Base-by-base conservation (phyloP, 805 yeast species). In the Wickerhamomyces sydowiorum region DNA sequence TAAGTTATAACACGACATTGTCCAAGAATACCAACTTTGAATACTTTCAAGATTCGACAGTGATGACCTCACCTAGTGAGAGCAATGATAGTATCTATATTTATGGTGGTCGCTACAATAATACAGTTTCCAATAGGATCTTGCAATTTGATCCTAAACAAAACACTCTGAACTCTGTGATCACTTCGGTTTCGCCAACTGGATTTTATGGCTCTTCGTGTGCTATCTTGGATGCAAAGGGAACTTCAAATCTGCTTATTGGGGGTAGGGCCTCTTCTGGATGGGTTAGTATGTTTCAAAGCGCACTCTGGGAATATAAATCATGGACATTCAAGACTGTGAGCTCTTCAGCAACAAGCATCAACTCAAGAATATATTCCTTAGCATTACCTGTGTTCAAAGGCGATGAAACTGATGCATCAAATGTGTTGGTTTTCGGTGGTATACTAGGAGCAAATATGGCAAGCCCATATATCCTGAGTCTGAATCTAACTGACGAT, bases 271-370 rank as follows among this genome's bases (percentile, higher is more conserved):
- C 86, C 3, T 51, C 57, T 6, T 52, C 62, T 3, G 88, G 88
- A 1, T 84, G 90, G 88, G 74, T 84, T 28, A 74, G 76, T 47
- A 75, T 85, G 80, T 72, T 72, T 50, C 93, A 85, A 59, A 62
- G 83, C 17, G 91, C 93, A 0, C 60, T 82, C 2, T 84, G 89
- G 86, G 80, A 79, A 50, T 78, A 76, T 46, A 66, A 69, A 38
- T 64, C 85, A 8, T 86, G 95, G 95, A 72, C 85, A 3, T 84
- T 78, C 56, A 62, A 64, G 43, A 50, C 67, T 0, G 62, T 66
- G 1, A 49, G 60, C 31, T 51, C 59, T 47, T 52, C 65, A 1
- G 56, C 52, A 1, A 47, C 51, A 10, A 57, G 55, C 40, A 61
- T 83, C 2, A 77, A 76, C 46, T 70, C 87, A 8, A 65, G 93